Evolutionary conservation across 306 rosid species (phyloP).

Genomic region (Quercus parvula): DNA sequence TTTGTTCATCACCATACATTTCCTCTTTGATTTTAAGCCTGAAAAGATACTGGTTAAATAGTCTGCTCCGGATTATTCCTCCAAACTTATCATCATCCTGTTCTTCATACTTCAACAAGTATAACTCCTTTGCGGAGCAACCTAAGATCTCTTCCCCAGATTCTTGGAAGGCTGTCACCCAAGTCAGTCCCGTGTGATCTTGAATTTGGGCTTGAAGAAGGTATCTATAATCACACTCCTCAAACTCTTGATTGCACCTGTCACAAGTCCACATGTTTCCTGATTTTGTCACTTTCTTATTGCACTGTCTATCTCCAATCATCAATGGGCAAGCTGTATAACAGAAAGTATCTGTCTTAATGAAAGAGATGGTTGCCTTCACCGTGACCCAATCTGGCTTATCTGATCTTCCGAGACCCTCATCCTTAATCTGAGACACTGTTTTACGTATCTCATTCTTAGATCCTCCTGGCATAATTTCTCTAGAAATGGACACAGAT

Average conservation of each 20-base stretch:
- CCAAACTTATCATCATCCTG: constrained; percentile 65
- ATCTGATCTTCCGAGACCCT: constrained; percentile 89
- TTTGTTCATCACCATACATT: constrained; percentile 79
- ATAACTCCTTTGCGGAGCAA: constrained; percentile 72
- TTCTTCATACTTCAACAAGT: constrained; percentile 67
- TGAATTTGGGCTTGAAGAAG: constrained; percentile 96
- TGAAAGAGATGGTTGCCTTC: constrained; percentile 78
- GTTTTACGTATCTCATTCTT: constrained; percentile 85
- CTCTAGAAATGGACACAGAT: constrained; percentile 76
- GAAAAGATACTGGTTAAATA: constrained; percentile 66
- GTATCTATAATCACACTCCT: constrained; percentile 91
- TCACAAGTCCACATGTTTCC: constrained; percentile 83
- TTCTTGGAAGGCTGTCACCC: constrained; percentile 98
- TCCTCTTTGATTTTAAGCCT: constrained; percentile 91
- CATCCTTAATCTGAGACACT: constrained; percentile 87
- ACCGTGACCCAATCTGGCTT: constrained; percentile 94
- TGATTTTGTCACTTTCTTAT: constrained; percentile 72
- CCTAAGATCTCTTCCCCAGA: constrained; percentile 88
- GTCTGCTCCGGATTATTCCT: constrained; percentile 56
- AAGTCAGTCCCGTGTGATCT: constrained; percentile 81
- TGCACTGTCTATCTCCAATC: constrained; percentile 96
- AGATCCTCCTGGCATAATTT: constrained; percentile 50
- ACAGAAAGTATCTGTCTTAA: constrained; percentile 84
- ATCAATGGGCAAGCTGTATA: constrained; percentile 93
- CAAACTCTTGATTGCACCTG: constrained; percentile 89